Conservation (phyloP, 2,329 filamentous ascomycete genomes). For the Pseudogymnoascus sp. region DNA sequence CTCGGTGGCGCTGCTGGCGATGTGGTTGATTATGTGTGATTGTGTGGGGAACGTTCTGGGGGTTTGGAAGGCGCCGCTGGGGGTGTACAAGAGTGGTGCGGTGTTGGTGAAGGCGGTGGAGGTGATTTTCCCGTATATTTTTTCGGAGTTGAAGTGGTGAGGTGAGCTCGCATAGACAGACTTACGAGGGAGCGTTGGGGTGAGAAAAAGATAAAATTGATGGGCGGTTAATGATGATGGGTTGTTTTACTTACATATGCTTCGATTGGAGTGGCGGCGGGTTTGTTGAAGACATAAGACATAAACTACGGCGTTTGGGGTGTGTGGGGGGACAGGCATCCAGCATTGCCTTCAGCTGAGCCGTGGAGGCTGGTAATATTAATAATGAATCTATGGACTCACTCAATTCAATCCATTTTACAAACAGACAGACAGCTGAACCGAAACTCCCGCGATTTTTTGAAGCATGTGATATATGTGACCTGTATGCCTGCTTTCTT, state of each 20-base stretch:
- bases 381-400: not conserved
- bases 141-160: conserved; percentile 51
- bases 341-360: not conserved
- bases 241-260: too few species aligned
- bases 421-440: too few species aligned
- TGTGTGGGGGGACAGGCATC: not conserved
- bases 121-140: conserved; percentile 78
- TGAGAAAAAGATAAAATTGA: not conserved
- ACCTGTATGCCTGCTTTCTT: not conserved
- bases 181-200: not conserved
- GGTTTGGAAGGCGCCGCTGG: conserved; percentile 56
- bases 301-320: not conserved
- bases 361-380: not conserved
- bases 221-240: not conserved
- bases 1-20: conserved; percentile 78
- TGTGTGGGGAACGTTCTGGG: conserved; percentile 45
- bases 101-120: conserved; percentile 76
- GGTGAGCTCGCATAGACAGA: not conserved
- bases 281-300: not conserved
- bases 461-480: not conserved
- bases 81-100: conserved; percentile 57
- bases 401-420: not conserved
- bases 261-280: not conserved
- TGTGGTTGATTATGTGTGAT: conserved; percentile 53
- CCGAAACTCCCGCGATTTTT: too few species aligned